A percentile compares a stretch with the other conserved stretches of the same genome.
These are phyloP conservation scores for Scytalidium lignicola DNA, from an alignment of 2,329 filamentous ascomycete species.

Conservation along the genomic window DNA sequence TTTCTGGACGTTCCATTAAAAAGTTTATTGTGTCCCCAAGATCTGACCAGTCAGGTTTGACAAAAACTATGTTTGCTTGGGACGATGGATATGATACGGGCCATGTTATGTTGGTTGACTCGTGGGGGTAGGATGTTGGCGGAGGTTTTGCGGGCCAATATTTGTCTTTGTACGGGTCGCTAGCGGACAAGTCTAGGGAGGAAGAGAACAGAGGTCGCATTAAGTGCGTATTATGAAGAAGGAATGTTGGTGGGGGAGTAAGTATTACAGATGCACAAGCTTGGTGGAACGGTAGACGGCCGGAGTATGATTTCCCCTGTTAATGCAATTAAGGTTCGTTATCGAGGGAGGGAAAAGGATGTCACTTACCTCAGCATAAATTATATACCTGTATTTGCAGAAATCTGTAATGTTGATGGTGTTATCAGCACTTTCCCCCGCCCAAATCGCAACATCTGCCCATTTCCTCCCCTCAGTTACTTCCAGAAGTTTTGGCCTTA, in stretches of 20 bases:
- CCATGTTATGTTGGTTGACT: slow-evolving; percentile 28
- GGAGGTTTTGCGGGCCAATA: background rate
- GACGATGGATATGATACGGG: slow-evolving; percentile 23
- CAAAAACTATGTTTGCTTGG: slow-evolving; percentile 41
- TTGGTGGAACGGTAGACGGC: slow-evolving; percentile 42
- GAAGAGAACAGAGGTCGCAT: slow-evolving; percentile 35
- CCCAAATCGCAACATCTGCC: slow-evolving; percentile 38
- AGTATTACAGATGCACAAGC: slow-evolving; percentile 41
- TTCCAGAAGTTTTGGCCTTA: background rate
- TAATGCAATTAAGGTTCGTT: background rate
- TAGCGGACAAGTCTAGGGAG: slow-evolving; percentile 2
- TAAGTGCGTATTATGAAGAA: slow-evolving; percentile 43
- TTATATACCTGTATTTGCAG: slow-evolving; percentile 41
- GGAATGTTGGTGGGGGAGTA: slow-evolving; percentile 39
- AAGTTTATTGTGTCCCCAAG: slow-evolving; percentile 37
- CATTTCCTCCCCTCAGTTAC: slow-evolving; percentile 28
- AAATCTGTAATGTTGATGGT: slow-evolving; percentile 42
- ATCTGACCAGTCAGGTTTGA: slow-evolving; percentile 43
- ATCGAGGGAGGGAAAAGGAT: background rate
- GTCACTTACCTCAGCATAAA: slow-evolving; percentile 37
- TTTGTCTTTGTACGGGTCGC: no score
- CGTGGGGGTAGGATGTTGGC: background rate
- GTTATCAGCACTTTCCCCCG: slow-evolving; percentile 24
- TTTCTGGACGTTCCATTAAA: slow-evolving; percentile 36
- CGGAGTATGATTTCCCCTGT: slow-evolving; percentile 40